Evolutionary conservation across 2,329 filamentous ascomycete species (phyloP).

Genomic region (Talaromyces sp.): DNA sequence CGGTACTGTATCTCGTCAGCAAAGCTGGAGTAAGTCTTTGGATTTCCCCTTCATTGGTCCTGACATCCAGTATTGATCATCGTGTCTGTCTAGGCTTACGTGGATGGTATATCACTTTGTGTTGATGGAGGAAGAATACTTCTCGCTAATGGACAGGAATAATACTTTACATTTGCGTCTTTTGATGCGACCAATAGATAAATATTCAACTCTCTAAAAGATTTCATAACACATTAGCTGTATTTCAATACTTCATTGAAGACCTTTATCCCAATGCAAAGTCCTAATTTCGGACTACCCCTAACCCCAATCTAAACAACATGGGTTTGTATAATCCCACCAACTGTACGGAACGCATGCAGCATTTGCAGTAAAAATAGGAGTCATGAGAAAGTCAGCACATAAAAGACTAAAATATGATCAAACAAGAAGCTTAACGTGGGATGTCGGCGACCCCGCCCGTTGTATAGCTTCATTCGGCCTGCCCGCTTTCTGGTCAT

Average conservation of each 20-base stretch:
- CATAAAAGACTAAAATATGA: background rate
- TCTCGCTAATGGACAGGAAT: conserved; percentile 41
- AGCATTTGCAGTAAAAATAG: background rate
- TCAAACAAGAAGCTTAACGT: background rate
- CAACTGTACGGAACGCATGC: background rate
- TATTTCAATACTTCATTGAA: background rate
- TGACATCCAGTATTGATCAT: background rate
- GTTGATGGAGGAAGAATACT: conserved; percentile 42
- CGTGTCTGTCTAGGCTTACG: conserved; percentile 31
- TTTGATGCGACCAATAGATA: too few relatives aligned
- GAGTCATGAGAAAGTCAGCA: background rate
- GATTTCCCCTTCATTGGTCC: too few relatives aligned
- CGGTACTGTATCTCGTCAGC: conserved; percentile 42
- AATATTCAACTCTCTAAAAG: background rate
- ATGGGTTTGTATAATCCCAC: background rate
- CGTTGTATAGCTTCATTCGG: conserved; percentile 7
- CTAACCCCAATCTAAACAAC: background rate
- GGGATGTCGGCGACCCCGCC: conserved; percentile 1
- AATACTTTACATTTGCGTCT: background rate
- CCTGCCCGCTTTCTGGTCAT: background rate
- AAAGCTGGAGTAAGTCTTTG: conserved; percentile 37
- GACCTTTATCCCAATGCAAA: too few relatives aligned
- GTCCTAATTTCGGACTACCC: background rate
- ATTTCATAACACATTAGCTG: background rate
- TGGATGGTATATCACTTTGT: conserved; percentile 39